phyloP scores from a whole-genome alignment of 1,284 basidiomycete genomes.

The Ustilago nuda region DNA sequence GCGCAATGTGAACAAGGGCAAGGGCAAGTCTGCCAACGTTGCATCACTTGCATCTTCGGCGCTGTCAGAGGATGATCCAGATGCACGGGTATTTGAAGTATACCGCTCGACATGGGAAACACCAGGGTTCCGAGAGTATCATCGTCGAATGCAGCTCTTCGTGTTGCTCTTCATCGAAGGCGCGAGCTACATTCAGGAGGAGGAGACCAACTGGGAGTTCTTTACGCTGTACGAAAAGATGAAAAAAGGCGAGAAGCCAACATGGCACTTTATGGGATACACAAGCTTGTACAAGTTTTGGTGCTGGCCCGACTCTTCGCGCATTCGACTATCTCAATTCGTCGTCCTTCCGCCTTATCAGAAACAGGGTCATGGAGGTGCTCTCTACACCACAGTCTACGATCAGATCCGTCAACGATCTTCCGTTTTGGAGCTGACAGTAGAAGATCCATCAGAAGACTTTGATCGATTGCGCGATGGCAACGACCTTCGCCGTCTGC shows the following conservation, averaged over 20 bases:
- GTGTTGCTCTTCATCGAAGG: slow-evolving; percentile 94
- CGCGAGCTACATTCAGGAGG: slow-evolving; percentile 78
- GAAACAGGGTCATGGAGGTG: slow-evolving; percentile 77
- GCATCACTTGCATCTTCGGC: slow-evolving; percentile 48
- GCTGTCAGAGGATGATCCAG: slow-evolving; percentile 60
- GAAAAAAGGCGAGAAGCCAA: slow-evolving; percentile 71
- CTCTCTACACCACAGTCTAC: slow-evolving; percentile 88
- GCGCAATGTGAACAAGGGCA: slow-evolving; percentile 40
- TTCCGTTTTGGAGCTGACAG: slow-evolving; percentile 86
- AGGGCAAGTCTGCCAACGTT: slow-evolving; percentile 73
- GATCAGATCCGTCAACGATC: slow-evolving; percentile 78
- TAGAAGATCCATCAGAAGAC: slow-evolving; percentile 96
- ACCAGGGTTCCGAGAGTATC: slow-evolving; percentile 90
- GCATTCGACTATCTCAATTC: slow-evolving; percentile 79
- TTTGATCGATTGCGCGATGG: slow-evolving; percentile 94
- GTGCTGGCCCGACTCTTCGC: slow-evolving; percentile 53
- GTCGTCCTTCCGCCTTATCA: slow-evolving; percentile 92
- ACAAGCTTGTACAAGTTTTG: slow-evolving; percentile 61
- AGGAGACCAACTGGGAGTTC: slow-evolving; percentile 71
- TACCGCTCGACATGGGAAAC: slow-evolving; percentile 79
- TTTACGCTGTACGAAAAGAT: slow-evolving; percentile 64
- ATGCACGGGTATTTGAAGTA: slow-evolving; percentile 58
- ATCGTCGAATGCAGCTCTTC: slow-evolving; percentile 93
- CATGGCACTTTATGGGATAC: slow-evolving; percentile 77
- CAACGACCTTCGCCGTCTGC: slow-evolving; percentile 86